Base-by-base conservation (phyloP, 306 rosid genomes). In the Cucurbita ficifolia region DNA sequence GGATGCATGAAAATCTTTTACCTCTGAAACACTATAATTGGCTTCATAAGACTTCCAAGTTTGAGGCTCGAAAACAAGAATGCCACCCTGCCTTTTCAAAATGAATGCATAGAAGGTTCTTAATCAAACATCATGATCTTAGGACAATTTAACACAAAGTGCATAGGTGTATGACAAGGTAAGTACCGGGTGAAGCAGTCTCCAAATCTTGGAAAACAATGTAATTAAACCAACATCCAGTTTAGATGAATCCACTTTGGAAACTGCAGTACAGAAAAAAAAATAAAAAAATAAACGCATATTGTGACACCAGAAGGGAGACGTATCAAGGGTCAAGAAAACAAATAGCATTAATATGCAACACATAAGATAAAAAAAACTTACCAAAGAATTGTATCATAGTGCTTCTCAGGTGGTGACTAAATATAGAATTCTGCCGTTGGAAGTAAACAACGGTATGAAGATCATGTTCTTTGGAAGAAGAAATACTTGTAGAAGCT, bases 241-340 rank as follows among this genome's bases (percentile, higher is more conserved):
- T 94, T 94, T 68, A 91, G 91, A 83, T 94, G 99, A 80, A 94
- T 76, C 99, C 99, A 91, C 81, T 94, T 94, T 53, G 97, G 17
- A 94, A 86, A 84, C 99, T 94, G 90, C 82, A 86, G 35, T 67
- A 51, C 73, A 81, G 17, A 52, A 82, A 75, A 64, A 82, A 73
- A 63, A 29, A 29, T 0, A 29, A 29, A 29, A 29, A 29, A 29
- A 29, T 8, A 83, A 49, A 80, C 46, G 12, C 75, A 45, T 75
- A 43, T 48, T 45, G 74, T 64, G 19, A 64, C 52, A 18, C 16
- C 52, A 19, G 52, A 19, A 65, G 36, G 6, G 49, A 42, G 19
- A 65, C 18, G 36, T 11, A 43, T 40, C 72, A 65, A 65, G 51
- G 38, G 18, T 42, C 72, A 42, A 18, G 52, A 45, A 61, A 65